phyloP scores from a whole-genome alignment of 495 filamentous ascomycete genomes.

The Penicillium robsamsonii region DNA sequence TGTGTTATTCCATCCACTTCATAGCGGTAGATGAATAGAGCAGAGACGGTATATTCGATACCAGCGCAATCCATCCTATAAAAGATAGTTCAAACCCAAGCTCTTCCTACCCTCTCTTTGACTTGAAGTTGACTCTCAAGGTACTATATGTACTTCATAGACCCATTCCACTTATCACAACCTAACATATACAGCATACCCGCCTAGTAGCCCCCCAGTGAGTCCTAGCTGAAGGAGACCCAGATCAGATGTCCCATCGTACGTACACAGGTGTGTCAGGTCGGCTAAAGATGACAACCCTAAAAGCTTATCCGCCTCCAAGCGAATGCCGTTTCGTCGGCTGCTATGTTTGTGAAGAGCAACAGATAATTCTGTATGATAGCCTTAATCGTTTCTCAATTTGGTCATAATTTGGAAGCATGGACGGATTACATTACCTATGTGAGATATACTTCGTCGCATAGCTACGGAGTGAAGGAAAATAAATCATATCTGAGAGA shows the following conservation, averaged over 20 bases:
- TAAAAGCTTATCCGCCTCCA: too few species aligned
- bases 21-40: neutral
- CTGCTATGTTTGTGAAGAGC: neutral
- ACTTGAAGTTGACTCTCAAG: too few species aligned
- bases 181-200: too few species aligned
- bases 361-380: neutral
- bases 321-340: neutral
- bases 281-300: neutral
- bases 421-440: too few species aligned
- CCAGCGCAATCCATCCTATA: neutral
- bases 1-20: neutral
- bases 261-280: neutral
- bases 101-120: neutral
- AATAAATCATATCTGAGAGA: neutral
- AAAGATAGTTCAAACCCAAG: neutral
- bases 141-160: too few species aligned
- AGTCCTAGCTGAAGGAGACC: neutral
- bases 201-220: too few species aligned
- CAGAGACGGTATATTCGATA: neutral
- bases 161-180: too few species aligned
- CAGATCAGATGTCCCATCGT: neutral
- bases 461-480: neutral
- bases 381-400: too few species aligned
- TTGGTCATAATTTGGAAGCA: neutral
- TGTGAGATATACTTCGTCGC: too few species aligned